Evolutionary conservation across 1,284 basidiomycete genomes (phyloP), one percentile per base, ranked within the genome.

Genomic region (Ustilago tritici): DNA sequence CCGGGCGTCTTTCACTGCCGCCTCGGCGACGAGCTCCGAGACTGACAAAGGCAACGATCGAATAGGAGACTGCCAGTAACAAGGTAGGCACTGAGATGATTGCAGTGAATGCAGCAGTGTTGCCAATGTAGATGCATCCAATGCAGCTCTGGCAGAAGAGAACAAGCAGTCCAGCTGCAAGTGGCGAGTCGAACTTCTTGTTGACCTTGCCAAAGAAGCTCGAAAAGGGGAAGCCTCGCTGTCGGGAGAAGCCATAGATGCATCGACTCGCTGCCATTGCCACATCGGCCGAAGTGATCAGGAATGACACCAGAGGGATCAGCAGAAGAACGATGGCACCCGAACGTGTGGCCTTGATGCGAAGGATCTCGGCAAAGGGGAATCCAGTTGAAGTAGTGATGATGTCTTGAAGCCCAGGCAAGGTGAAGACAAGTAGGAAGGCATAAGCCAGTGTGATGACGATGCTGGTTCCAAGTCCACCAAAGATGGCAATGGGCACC

Each of bases 21-120:
- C 54, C 55, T 43, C 52, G 49, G 6, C 41, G 28, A 15, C 66
- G 50, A 19, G 66, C 47, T 10, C 43, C 59, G 11, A 70, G 47
- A 38, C 57, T 57, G 40, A 61, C 53, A 15, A 35, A 43, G 8
- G 73, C 73, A 17, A 76, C 73, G 23, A 64, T 66, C 35, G 59
- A 52, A 23, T 76, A 76, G 12, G 59, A 64, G 14, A 60, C 47
- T 2, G 60, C 73, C 49, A 77, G 34, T 35, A 66, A 28, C 34
- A 70, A 28, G 10, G 61, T 64, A 2, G 75, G 75, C 32, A 53
- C 61, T 57, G 75, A 74, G 61, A 77, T 70, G 49, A 77, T 61
- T 23, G 65, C 66, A 17, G 35, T 69, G 54, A 77, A 74, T 9
- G 75, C 75, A 12, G 65, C 59, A 15, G 71, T 62, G 57, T 66